Percentiles rank a stretch among this genome's conserved stretches.
Conservation (phyloP, 23 red algal species). For the Agarophyton chilense region DNA sequence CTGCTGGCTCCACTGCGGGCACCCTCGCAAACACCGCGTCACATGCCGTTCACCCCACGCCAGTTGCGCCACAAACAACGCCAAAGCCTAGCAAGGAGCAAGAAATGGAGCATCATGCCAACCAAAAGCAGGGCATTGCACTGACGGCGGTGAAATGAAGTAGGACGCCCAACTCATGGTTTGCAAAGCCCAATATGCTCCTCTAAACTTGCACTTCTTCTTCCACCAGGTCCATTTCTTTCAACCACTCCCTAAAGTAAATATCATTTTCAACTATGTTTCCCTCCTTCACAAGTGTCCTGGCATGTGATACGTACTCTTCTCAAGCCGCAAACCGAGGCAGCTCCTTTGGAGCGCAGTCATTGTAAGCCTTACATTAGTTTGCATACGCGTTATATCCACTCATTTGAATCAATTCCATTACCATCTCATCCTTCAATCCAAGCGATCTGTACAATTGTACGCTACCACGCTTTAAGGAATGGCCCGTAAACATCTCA, state of each 20-base stretch:
- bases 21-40: too few relatives aligned
- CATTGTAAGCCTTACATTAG: conserved; percentile 44
- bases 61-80: too few relatives aligned
- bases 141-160: not conserved
- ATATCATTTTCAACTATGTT: not conserved
- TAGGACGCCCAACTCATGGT: not conserved
- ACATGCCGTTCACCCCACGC: too few relatives aligned
- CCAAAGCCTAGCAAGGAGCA: not conserved
- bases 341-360: conserved; percentile 9
- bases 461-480: not conserved
- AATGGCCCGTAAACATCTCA: conserved; percentile 16
- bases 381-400: conserved; percentile 17
- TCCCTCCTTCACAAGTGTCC: not conserved
- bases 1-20: too few relatives aligned
- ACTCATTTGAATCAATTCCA: conserved; percentile 40
- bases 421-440: conserved; percentile 15
- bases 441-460: conserved; percentile 14
- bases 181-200: too few relatives aligned
- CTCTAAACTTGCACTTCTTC: too few relatives aligned
- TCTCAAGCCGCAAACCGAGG: not conserved
- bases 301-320: not conserved
- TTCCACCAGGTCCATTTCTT: not conserved
- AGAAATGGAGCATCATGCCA: not conserved
- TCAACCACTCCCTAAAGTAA: not conserved
- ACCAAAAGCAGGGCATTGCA: not conserved